phyloP scores from a whole-genome alignment of 1,284 basidiomycete species.

The Microbotryomycetes sp. region DNA sequence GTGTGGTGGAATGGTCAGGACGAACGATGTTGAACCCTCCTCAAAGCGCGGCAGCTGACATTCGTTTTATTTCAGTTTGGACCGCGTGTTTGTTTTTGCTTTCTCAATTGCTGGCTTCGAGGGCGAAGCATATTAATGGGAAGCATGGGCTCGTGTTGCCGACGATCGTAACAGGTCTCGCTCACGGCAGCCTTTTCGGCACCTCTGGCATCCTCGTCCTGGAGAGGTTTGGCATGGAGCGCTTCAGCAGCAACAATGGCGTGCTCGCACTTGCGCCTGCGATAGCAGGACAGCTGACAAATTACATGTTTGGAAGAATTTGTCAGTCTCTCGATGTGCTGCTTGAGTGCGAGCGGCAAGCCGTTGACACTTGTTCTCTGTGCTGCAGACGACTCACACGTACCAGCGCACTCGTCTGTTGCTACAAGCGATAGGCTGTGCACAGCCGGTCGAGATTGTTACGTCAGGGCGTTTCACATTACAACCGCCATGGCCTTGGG shows the following conservation, averaged over 20 bases:
- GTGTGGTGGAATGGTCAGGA: slow-evolving; percentile 19
- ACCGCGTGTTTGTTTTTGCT: slow-evolving; percentile 10
- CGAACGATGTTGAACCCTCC: not conserved
- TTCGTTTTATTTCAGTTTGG: not conserved
- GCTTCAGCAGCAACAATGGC: slow-evolving; percentile 21
- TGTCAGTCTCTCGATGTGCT: too few species aligned
- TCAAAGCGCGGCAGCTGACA: not conserved
- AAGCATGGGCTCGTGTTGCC: slow-evolving; percentile 8
- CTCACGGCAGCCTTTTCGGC: slow-evolving; percentile 23
- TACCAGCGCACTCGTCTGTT: not conserved
- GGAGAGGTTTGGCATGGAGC: slow-evolving; percentile 25
- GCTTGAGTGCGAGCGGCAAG: too few species aligned
- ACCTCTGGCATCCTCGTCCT: slow-evolving; percentile 18
- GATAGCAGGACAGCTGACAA: slow-evolving; percentile 21
- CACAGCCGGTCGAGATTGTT: slow-evolving; percentile 14
- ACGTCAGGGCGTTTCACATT: slow-evolving; percentile 10
- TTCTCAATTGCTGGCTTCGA: slow-evolving; percentile 15
- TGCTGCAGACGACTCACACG: too few species aligned
- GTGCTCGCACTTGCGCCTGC: slow-evolving; percentile 26
- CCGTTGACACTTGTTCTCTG: not conserved
- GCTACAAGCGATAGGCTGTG: not conserved
- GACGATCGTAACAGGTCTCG: slow-evolving; percentile 21
- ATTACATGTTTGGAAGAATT: slow-evolving; percentile 23
- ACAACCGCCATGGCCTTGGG: slow-evolving; percentile 9
- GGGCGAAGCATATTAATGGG: slow-evolving; percentile 2